Evolutionary conservation across 2,329 filamentous ascomycete species (phyloP).

Genomic region (Verticillium klebahnii): DNA sequence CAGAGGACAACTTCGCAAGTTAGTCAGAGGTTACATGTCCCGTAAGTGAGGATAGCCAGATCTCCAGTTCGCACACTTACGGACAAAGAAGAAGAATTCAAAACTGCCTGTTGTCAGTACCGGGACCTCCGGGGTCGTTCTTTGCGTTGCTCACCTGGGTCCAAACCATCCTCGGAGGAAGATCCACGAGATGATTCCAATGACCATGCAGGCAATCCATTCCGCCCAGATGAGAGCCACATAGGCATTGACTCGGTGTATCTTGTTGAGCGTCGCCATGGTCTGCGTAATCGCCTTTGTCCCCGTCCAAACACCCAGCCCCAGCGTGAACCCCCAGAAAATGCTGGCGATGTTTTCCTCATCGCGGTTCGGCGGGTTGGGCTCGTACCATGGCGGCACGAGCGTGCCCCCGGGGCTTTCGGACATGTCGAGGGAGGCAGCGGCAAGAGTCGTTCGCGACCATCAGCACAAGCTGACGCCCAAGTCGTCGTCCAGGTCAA

Average conservation of each 20-base stretch:
- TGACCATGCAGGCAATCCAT: conserved; percentile 25
- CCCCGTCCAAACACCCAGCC: conserved; percentile 26
- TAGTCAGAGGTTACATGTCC: background rate
- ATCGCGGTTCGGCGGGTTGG: background rate
- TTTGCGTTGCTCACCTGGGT: conserved; percentile 18
- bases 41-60: background rate
- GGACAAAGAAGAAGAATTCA: conserved; percentile 1
- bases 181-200: conserved; percentile 30
- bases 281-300: conserved; percentile 31
- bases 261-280: conserved; percentile 21
- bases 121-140: background rate
- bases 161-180: conserved; percentile 25
- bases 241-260: conserved; percentile 28
- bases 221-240: conserved; percentile 36
- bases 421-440: background rate
- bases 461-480: background rate
- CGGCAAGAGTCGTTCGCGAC: background rate
- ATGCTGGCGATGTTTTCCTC: conserved; percentile 30
- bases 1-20: background rate
- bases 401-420: background rate
- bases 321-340: conserved; percentile 30
- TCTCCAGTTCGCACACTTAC: background rate
- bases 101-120: background rate
- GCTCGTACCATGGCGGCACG: background rate
- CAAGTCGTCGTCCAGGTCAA: background rate